Base-by-base conservation (phyloP, 768 basidiomycete species). In the Xerocomellus amylosporus region DNA sequence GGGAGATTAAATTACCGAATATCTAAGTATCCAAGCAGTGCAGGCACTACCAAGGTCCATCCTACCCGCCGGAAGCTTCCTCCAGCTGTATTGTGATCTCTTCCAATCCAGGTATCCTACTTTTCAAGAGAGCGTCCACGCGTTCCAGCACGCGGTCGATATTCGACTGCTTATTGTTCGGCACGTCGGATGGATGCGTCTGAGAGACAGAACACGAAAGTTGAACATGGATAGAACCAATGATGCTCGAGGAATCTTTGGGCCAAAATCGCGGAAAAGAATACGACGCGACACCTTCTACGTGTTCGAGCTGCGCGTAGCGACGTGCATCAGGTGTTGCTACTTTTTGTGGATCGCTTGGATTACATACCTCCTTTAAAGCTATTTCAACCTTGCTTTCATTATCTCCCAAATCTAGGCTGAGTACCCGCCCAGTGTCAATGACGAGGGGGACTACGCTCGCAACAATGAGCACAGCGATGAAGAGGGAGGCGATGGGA, bases 401-500 rank as follows among this genome's bases (percentile, higher is more conserved):
- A 24, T 79, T 77, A 47, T 82, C 78, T n/a, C 84, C 87, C 24
- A 98, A 75, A 65, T 98, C 97, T 40, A 99, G 74, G 53, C 87
- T 84, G 40, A 99, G 80, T 10, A 98, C 84, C 61, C 83, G 86
- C 2, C 92, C 97, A 0, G 91, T 92, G 70, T 98, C 97, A 59
- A 96, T 81, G 20, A 99, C 93, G 38, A 99, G 84, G 12, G 97
- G 97, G 22, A 96, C 78, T 19, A 99, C 97, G 67, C 93, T 96
- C 6, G 92, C 95, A 20, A 93, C 92, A 62, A 99, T 99, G 59
- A 99, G 75, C 9, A 91, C 73, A 6, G 97, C 97, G 60, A 99
- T 99, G 71, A 99, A 96, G 28, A 99, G 75, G 9, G 93, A 95
- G 0, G 97, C 97, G 55, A 99, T 93, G 1, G 97, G 97, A 72